Conservation (phyloP, 2,329 filamentous ascomycete species). For the Aureobasidium mangrovei region DNA sequence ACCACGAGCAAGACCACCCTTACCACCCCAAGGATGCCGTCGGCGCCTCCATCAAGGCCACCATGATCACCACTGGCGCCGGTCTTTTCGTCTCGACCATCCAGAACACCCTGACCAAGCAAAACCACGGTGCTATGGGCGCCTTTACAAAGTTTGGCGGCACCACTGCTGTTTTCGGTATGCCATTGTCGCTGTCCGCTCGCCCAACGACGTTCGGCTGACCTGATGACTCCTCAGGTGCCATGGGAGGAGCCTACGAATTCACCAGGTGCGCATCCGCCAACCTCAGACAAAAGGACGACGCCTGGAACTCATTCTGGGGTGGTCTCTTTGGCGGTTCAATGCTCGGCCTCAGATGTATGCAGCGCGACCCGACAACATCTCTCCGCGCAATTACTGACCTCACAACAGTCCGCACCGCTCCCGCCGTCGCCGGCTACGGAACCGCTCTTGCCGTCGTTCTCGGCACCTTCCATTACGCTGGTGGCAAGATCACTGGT, state of each 20-base stretch:
- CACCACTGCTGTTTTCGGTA: conserved; percentile 62
- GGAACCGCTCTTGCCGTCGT: conserved; percentile 50
- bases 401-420: conserved; percentile 40
- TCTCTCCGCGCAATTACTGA: conserved; percentile 16
- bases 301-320: conserved; percentile 63
- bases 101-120: conserved; percentile 76
- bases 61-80: conserved; percentile 54
- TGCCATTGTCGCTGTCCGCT: conserved; percentile 18
- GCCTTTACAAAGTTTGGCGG: conserved; percentile 72
- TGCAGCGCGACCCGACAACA: conserved; percentile 21
- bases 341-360: conserved; percentile 65
- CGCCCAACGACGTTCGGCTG: background rate
- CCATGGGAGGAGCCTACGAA: conserved; percentile 64
- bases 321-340: conserved; percentile 70
- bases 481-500: conserved; percentile 53
- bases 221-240: conserved; percentile 43
- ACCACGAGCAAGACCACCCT: conserved; percentile 34
- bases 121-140: conserved; percentile 71
- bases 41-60: conserved; percentile 55
- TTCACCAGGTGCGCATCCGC: conserved; percentile 69
- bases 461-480: conserved; percentile 59
- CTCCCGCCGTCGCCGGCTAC: conserved; percentile 63
- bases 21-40: conserved; percentile 73
- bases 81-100: conserved; percentile 68
- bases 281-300: conserved; percentile 79